These are phyloP conservation scores for Pavlovales sp. DNA, from an alignment of 208 protist species.

Conservation along the genomic window DNA sequence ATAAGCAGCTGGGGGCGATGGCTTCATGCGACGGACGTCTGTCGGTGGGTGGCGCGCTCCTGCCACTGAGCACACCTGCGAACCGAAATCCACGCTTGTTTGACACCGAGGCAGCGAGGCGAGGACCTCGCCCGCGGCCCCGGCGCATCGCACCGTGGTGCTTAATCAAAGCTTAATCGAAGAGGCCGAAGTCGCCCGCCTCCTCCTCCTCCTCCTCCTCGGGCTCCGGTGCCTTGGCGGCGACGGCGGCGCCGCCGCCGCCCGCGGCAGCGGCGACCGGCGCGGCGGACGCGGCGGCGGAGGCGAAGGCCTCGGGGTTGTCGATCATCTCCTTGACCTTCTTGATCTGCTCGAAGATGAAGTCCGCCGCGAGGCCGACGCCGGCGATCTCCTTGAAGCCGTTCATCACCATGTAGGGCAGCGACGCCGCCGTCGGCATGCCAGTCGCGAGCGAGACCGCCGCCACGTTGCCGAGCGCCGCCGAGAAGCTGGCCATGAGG, in stretches of 20 bases:
- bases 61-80: no score
- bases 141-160: no score
- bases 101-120: no score
- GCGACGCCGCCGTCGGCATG: conserved; percentile 84
- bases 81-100: no score
- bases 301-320: conserved; percentile 56
- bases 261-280: neutral
- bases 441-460: conserved; percentile 87
- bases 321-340: conserved; percentile 67
- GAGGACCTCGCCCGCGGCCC: no score
- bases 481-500: conserved; percentile 76
- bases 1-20: no score
- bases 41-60: no score
- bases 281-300: conserved; percentile 54
- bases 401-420: conserved; percentile 88
- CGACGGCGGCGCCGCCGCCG: neutral
- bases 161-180: conserved; percentile 46
- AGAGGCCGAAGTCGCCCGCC: conserved; percentile 19
- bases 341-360: conserved; percentile 75
- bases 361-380: conserved; percentile 83
- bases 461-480: conserved; percentile 82
- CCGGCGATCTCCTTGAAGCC: conserved; percentile 95
- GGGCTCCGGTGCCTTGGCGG: conserved; percentile 22
- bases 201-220: conserved; percentile 47
- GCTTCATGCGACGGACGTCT: no score